phyloP scores from a whole-genome alignment of 805 yeast species.

The Hanseniaspora jakobsenii region DNA sequence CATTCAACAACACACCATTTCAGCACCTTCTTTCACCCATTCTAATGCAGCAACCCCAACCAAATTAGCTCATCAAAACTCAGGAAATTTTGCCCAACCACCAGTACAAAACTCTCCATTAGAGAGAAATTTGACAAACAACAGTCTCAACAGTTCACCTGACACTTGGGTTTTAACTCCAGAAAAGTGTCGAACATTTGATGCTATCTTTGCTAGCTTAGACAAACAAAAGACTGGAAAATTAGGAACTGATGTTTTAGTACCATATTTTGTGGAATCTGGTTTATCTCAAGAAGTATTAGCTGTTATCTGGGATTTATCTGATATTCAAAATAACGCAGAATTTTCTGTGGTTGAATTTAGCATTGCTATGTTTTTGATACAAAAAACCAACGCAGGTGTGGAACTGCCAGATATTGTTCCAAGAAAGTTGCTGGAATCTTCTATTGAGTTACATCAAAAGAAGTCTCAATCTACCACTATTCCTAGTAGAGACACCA shows the following conservation, averaged over 20 bases:
- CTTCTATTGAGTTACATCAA: conserved; percentile 25
- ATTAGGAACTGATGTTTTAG: conserved; percentile 69
- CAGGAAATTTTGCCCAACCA: conserved; percentile 20
- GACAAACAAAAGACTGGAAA: conserved; percentile 54
- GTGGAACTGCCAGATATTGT: conserved; percentile 62
- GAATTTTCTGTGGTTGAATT: conserved; percentile 70
- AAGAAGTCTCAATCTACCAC: conserved; percentile 12
- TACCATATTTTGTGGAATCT: conserved; percentile 78
- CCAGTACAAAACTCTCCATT: conserved; percentile 23
- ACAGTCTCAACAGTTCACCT: conserved; percentile 28
- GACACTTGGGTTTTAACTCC: conserved; percentile 57
- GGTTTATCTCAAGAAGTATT: conserved; percentile 71
- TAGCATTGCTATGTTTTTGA: conserved; percentile 85
- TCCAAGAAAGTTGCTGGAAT: conserved; percentile 48
- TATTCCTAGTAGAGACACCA: conserved; percentile 31
- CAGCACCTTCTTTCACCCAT: no score
- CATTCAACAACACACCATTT: conserved; percentile 20
- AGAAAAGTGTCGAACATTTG: conserved; percentile 65
- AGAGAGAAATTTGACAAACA: conserved; percentile 13
- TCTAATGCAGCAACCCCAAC: conserved; percentile 11
- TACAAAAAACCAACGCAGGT: conserved; percentile 74
- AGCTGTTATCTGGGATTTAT: conserved; percentile 88
- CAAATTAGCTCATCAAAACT: conserved; percentile 19
- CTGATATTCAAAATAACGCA: conserved; percentile 81
- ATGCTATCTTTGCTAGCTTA: conserved; percentile 61